Conservation (phyloP, 345 rosid species). For the Syzygium jambos region DNA sequence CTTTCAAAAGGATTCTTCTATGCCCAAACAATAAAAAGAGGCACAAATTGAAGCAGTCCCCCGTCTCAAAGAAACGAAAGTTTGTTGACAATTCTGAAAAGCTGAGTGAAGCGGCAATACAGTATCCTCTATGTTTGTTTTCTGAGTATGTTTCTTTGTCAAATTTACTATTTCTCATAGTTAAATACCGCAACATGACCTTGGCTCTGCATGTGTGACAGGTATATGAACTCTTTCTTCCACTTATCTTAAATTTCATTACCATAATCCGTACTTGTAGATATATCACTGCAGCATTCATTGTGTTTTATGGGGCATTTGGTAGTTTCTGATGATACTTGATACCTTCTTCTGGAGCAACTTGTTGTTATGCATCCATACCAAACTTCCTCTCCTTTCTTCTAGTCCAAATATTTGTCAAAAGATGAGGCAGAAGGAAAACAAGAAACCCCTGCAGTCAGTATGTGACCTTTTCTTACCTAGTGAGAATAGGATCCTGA, state of each 20-base stretch:
- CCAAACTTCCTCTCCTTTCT: neutral
- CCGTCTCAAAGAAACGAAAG: slow-evolving; percentile 54
- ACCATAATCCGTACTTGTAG: neutral
- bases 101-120: slow-evolving; percentile 52
- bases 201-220: neutral
- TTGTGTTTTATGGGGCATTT: neutral
- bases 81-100: slow-evolving; percentile 30
- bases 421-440: neutral
- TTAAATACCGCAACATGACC: neutral
- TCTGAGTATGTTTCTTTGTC: neutral
- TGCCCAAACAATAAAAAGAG: slow-evolving; percentile 33
- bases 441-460: neutral
- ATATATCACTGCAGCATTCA: neutral
- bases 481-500: neutral
- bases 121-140: slow-evolving; percentile 60
- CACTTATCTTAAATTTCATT: neutral
- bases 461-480: neutral
- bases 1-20: slow-evolving; percentile 54
- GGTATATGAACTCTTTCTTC: neutral
- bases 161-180: neutral
- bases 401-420: neutral
- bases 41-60: slow-evolving; percentile 42
- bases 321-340: neutral
- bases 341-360: neutral
- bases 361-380: neutral